Percentiles rank a stretch among this genome's conserved stretches.
Evolutionary conservation across 495 filamentous ascomycete genomes (phyloP).

Genomic region (Oleoguttula mirabilis): DNA sequence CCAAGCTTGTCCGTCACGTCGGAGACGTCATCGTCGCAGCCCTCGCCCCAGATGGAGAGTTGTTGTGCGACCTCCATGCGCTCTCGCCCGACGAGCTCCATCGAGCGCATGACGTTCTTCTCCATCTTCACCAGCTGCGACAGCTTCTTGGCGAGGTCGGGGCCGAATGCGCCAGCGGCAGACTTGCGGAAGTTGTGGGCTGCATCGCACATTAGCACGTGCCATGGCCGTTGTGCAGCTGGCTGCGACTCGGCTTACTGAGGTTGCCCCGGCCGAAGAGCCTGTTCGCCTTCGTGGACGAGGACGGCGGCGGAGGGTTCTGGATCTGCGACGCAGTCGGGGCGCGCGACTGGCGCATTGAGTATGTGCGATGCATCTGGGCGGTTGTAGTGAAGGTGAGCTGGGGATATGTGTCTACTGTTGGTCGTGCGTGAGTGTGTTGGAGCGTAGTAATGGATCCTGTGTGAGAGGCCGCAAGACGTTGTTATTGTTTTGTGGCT

Average conservation of each 20-base stretch:
- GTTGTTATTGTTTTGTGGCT: too few relatives aligned
- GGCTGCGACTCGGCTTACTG: conserved; percentile 45
- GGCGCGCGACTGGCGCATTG: conserved; percentile 90
- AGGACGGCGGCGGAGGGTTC: conserved; percentile 86
- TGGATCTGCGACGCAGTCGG: conserved; percentile 82
- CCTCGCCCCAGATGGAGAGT: conserved; percentile 95
- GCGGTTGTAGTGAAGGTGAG: too few relatives aligned
- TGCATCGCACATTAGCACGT: conserved; percentile 28
- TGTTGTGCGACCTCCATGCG: conserved; percentile 98
- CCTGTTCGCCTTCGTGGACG: conserved; percentile 76
- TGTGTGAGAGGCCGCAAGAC: too few relatives aligned
- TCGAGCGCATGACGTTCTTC: conserved; percentile 98
- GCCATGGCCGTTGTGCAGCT: neutral
- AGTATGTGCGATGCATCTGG: conserved; percentile 93
- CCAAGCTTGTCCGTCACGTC: conserved; percentile 98
- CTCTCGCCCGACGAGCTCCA: conserved; percentile 89
- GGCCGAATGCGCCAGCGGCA: conserved; percentile 75
- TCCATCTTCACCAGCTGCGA: conserved; percentile 99
- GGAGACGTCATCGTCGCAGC: conserved; percentile 92
- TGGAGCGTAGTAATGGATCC: too few relatives aligned
- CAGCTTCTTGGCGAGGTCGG: conserved; percentile 93
- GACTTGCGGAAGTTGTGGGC: conserved; percentile 91
- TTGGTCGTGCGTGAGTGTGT: too few relatives aligned
- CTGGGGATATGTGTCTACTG: too few relatives aligned
- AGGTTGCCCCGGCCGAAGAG: conserved; percentile 77